Evolutionary conservation across 345 rosid species (phyloP).

Genomic region (Carallia pectinifolia): DNA sequence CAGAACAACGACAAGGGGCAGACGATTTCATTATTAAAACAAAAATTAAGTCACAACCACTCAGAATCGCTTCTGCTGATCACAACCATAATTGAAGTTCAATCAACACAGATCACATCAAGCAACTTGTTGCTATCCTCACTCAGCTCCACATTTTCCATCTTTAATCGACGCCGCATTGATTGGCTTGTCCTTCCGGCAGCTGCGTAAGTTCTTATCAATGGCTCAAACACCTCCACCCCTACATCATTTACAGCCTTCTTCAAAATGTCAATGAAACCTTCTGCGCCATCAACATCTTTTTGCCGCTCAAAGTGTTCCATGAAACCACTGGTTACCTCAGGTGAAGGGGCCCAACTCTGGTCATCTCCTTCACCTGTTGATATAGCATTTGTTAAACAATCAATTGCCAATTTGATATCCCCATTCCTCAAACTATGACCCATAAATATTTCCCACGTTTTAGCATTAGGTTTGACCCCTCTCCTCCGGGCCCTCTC

Average conservation of each 20-base stretch:
- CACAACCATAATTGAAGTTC: conserved; percentile 23
- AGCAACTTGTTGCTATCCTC: conserved; percentile 64
- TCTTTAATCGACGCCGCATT: conserved; percentile 66
- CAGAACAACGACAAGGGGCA: no score
- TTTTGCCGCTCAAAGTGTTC: conserved; percentile 59
- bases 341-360: conserved; percentile 77
- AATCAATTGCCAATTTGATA: conserved; percentile 52
- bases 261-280: conserved; percentile 64
- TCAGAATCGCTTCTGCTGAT: conserved; percentile 1
- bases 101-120: conserved; percentile 56
- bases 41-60: conserved; percentile 8
- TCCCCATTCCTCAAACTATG: conserved; percentile 60
- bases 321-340: conserved; percentile 54
- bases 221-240: conserved; percentile 59
- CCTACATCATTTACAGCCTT: conserved; percentile 61
- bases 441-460: conserved; percentile 76
- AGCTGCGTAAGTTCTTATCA: conserved; percentile 88
- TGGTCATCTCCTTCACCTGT: conserved; percentile 65
- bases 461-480: conserved; percentile 70
- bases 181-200: conserved; percentile 65
- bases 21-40: background rate
- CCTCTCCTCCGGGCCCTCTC: conserved; percentile 66
- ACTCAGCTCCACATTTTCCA: conserved; percentile 70
- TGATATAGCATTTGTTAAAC: conserved; percentile 63
- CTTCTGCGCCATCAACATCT: conserved; percentile 88